Evolutionary conservation across 2,329 filamentous ascomycete genomes (phyloP), one percentile per base, ranked within the genome.

Genomic region (Chaetomiaceae sp.): DNA sequence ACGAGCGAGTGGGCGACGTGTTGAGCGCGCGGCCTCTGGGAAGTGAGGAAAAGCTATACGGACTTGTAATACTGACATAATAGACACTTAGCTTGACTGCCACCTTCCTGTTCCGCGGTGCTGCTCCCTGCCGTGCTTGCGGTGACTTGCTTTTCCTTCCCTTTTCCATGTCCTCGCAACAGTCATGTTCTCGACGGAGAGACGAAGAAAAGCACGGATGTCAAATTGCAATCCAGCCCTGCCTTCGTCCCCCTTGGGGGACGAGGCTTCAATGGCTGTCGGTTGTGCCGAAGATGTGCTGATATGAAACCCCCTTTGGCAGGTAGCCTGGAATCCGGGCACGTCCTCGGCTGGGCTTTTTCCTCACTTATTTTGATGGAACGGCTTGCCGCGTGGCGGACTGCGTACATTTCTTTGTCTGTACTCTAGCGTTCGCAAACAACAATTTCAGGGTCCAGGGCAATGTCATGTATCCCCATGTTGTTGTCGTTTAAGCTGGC

Each of bases 241-340:
- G 14, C n/a, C 68, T 67, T 65, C 67, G 69, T 56, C 60, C 66
- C 17, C 22, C 18, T 15, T 36, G 43, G 52, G 51, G 26, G 19
- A 42, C 41, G 15, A 45, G 52, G 57, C 51, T 71, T 60, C 43
- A 70, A 83, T 95, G 87, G 84, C 87, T 89, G 81, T 75, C n/a
- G 78, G 81, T 90, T 93, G 90, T 88, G 90, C 89, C 89, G 87
- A 90, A 95, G 88, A 95, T 88, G 88, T 95, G 89, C 89, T 93
- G 79, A 94, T 75, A 93, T 77, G 63, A 67, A 82, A 66, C 54
- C 55, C n/a, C 56, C 57, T 40, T 42, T 52, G 56, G 64, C 66
- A 62, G 58, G 62, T 51, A 63, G 61, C 61, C 62, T 61, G 63
- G 63, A 58, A 60, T 63, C 62, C 62, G 61, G 62, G 62, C 59